phyloP scores from a whole-genome alignment of 208 protist genomes.

The Polymyxa betae region DNA sequence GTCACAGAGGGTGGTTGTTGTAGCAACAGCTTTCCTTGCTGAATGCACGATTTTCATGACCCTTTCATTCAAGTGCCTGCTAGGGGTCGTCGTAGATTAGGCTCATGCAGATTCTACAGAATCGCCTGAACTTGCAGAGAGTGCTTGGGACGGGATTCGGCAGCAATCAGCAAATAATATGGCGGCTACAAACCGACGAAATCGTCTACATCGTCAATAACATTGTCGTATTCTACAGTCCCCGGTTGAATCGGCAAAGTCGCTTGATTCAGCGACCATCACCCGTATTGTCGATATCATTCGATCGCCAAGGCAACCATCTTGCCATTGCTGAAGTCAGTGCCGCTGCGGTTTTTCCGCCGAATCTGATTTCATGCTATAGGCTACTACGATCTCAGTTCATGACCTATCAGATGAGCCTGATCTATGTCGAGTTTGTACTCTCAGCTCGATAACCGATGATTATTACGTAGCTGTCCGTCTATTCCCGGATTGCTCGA shows the following conservation, averaged over 20 bases:
- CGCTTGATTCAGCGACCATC: conserved; percentile 24
- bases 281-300: not conserved
- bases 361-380: not conserved
- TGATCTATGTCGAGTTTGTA: not conserved
- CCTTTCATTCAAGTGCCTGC: too few relatives aligned
- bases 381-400: not conserved
- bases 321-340: conserved; percentile 14
- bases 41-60: too few relatives aligned
- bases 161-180: too few relatives aligned
- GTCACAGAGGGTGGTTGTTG: too few relatives aligned
- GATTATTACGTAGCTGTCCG: not conserved
- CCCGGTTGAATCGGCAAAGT: not conserved
- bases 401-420: not conserved
- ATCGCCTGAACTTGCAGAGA: too few relatives aligned
- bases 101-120: too few relatives aligned
- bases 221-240: conserved; percentile 23
- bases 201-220: not conserved
- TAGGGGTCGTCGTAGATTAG: too few relatives aligned
- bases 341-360: not conserved
- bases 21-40: too few relatives aligned
- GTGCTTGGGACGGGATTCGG: too few relatives aligned
- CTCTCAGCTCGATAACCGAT: not conserved
- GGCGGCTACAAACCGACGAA: conserved; percentile 18
- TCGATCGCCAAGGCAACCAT: not conserved
- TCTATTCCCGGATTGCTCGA: not conserved